Conservation (phyloP, 139 green algal genomes). For the Penium margaritaceum region DNA sequence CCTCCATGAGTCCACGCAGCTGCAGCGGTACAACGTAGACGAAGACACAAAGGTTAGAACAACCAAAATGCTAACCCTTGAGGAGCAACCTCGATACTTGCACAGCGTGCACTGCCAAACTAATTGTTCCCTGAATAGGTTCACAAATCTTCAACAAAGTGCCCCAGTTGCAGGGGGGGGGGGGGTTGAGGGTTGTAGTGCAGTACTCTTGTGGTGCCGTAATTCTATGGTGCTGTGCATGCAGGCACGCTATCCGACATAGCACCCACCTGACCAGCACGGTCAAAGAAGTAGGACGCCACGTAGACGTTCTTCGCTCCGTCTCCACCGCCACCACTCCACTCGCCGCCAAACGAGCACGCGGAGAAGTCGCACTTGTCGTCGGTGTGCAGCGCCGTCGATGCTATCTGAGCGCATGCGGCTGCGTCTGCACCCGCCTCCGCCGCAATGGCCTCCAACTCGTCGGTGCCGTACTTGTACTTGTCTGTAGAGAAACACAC, state of each 20-base stretch:
- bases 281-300: slow-evolving; percentile 94
- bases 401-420: slow-evolving; percentile 41
- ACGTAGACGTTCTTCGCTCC: slow-evolving; percentile 69
- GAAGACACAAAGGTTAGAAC: not conserved
- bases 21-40: not conserved
- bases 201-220: not conserved
- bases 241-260: not conserved
- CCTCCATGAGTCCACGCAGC: too few species aligned
- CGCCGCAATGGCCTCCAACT: slow-evolving; percentile 20
- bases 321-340: slow-evolving; percentile 51
- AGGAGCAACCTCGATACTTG: not conserved
- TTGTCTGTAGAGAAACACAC: slow-evolving; percentile 1
- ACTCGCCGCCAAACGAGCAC: slow-evolving; percentile 79
- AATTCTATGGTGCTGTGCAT: not conserved
- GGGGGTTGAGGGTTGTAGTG: not conserved
- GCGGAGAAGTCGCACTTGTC: slow-evolving; percentile 50
- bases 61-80: too few species aligned
- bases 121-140: not conserved
- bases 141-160: not conserved
- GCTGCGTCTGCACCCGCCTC: slow-evolving; percentile 29
- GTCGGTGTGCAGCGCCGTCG: slow-evolving; percentile 41
- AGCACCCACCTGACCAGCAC: slow-evolving; percentile 52
- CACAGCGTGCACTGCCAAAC: not conserved
- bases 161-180: not conserved
- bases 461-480: slow-evolving; percentile 51